phyloP scores from a whole-genome alignment of 2,329 filamentous ascomycete genomes.

The Penicillium sp. region DNA sequence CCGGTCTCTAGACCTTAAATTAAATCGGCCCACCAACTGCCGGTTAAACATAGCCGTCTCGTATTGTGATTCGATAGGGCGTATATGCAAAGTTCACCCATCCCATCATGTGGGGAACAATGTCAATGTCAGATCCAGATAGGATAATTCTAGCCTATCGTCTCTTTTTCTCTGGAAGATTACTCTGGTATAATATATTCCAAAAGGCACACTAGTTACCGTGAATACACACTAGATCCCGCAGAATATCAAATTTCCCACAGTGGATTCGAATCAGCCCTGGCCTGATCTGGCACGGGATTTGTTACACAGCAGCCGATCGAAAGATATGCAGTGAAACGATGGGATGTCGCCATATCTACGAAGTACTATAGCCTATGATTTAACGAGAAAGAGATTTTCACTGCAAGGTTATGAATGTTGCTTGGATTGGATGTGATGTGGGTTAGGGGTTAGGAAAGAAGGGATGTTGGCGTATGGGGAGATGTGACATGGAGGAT shows the following conservation, averaged over 20 bases:
- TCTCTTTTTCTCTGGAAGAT: neutral
- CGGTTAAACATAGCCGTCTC: neutral
- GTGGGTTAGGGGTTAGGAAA: too few relatives aligned
- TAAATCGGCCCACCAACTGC: neutral
- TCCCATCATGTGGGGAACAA: neutral
- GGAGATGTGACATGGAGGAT: neutral
- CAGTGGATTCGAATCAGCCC: neutral
- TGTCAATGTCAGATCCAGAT: neutral
- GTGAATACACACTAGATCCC: neutral
- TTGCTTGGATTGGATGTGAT: neutral
- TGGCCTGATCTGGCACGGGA: neutral
- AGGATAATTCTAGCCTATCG: neutral
- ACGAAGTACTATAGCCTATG: neutral
- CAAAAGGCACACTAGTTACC: neutral
- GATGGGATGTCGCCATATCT: neutral
- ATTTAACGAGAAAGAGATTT: neutral
- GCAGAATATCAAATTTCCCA: neutral
- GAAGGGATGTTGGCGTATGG: neutral
- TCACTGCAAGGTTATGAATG: neutral
- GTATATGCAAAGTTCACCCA: neutral
- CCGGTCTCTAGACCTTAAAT: conserved; percentile 2
- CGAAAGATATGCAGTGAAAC: neutral
- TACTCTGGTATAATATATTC: neutral
- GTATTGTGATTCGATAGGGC: neutral
- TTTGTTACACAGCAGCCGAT: neutral